phyloP scores from a whole-genome alignment of 1,139 yeast genomes.

The Debaryomycetaceae sp. region DNA sequence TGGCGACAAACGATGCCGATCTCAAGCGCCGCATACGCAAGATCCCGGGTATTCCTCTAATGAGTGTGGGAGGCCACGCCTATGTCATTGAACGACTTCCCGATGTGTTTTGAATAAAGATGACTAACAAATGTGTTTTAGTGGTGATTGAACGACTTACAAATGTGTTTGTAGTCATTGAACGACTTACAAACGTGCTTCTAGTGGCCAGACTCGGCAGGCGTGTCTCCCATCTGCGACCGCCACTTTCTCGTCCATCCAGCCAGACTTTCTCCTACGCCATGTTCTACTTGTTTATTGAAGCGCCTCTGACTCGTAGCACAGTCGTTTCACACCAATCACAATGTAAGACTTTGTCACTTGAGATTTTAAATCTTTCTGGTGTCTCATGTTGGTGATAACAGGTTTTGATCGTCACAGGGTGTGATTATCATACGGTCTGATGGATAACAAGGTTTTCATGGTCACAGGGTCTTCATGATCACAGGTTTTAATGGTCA shows the following conservation, averaged over 20 bases:
- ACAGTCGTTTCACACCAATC: too few species aligned
- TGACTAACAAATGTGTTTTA: not conserved
- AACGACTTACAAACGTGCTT: not conserved
- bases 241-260: not conserved
- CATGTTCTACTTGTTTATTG: not conserved
- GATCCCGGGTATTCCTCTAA: slow-evolving; percentile 91
- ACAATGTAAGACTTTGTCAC: too few species aligned
- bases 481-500: too few species aligned
- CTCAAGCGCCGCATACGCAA: slow-evolving; percentile 86
- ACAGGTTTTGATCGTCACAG: too few species aligned
- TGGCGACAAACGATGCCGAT: slow-evolving; percentile 98
- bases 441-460: too few species aligned
- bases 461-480: too few species aligned
- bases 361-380: too few species aligned
- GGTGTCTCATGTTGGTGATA: too few species aligned
- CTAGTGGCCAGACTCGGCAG: too few species aligned
- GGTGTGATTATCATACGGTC: too few species aligned
- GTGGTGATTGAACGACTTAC: not conserved
- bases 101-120: slow-evolving; percentile 56
- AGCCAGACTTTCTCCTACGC: not conserved
- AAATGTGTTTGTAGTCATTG: not conserved
- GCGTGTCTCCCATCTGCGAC: not conserved
- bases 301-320: too few species aligned
- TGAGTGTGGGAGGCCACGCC: slow-evolving; percentile 92
- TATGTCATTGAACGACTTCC: slow-evolving; percentile 92